Evolutionary conservation across 108 stramenopile genomes (phyloP), one percentile per base, ranked within the genome.

Genomic region (Cyclotella cryptica): DNA sequence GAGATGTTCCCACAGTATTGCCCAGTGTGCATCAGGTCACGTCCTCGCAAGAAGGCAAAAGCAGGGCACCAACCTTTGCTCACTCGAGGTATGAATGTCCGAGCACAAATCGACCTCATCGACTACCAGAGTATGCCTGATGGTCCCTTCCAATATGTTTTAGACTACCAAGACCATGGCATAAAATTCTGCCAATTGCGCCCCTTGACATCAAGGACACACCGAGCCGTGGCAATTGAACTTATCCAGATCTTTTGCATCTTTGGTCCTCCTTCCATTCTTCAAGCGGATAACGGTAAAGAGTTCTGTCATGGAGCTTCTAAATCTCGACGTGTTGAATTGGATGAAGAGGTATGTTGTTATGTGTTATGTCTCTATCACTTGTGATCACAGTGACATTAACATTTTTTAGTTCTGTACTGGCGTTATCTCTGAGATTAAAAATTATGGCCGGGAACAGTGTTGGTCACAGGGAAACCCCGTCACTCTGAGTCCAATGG

Each of bases 71-170:
- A 44, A 39, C 59, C 59, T 15, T 73, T 79, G 54, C 21, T 79
- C 46, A 73, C 78, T 40, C 10, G 54, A 49, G 78, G 78, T 21
- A 55, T 73, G 4, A 64, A 64, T 40, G 21, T 35, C 4, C 63
- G 78, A 3, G 78, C 61, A 19, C 71, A 79, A 58, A 61, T 79
- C 12, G 78, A 79, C 65, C 44, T 79, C 24, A 73, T 73, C 45
- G 78, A 79, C 44, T 66, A 66, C 7, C 78, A 79, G 52, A 73
- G 64, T 22, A 79, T 79, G 78, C 78, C 78, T 40, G 78, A 79
- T 73, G 78, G 72, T 27, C 17, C 14, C 12, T 79, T 73, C 71
- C 64, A 72, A 30, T 73, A 39, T 44, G n/a, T 79, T 10, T 30
- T 72, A 7, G 52, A 49, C n/a, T 79, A 79, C 65, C 43, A 28